phyloP scores from a whole-genome alignment of 441 rosid genomes.

The Brassica hybrid region DNA sequence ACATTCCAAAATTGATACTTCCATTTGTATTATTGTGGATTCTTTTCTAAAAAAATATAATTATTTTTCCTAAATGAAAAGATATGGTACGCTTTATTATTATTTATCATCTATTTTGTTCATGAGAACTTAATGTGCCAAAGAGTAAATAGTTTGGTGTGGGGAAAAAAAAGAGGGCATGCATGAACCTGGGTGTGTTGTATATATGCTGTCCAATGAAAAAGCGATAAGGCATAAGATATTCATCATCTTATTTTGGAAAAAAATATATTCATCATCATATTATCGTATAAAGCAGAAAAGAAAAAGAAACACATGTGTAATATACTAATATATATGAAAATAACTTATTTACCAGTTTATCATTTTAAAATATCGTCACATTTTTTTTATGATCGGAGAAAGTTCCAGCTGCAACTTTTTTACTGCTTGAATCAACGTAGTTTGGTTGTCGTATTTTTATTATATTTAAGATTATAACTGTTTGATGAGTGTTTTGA shows the following conservation, averaged over 20 bases:
- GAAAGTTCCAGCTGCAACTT: too few species aligned
- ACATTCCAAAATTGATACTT: background rate
- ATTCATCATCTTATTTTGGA: background rate
- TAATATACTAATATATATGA: too few species aligned
- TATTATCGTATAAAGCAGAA: background rate
- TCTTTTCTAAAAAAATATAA: background rate
- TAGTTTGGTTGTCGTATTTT: too few species aligned
- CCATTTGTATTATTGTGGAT: background rate
- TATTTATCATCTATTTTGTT: background rate
- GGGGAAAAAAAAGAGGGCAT: background rate
- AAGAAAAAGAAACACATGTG: background rate
- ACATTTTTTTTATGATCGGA: too few species aligned
- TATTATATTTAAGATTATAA: too few species aligned
- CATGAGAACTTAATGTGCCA: background rate
- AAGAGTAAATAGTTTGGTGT: constrained; percentile 1
- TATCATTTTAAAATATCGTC: too few species aligned
- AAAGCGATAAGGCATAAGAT: background rate
- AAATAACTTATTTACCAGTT: too few species aligned
- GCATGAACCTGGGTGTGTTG: constrained; percentile 18
- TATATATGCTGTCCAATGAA: constrained; percentile 8
- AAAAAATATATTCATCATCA: background rate
- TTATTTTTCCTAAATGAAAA: background rate
- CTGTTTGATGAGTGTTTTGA: too few species aligned
- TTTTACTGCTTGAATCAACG: too few species aligned
- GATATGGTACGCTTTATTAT: background rate